Evolutionary conservation across 768 basidiomycete genomes (phyloP), one percentile per base, ranked within the genome.

Genomic region (Collybiopsis confluens): DNA sequence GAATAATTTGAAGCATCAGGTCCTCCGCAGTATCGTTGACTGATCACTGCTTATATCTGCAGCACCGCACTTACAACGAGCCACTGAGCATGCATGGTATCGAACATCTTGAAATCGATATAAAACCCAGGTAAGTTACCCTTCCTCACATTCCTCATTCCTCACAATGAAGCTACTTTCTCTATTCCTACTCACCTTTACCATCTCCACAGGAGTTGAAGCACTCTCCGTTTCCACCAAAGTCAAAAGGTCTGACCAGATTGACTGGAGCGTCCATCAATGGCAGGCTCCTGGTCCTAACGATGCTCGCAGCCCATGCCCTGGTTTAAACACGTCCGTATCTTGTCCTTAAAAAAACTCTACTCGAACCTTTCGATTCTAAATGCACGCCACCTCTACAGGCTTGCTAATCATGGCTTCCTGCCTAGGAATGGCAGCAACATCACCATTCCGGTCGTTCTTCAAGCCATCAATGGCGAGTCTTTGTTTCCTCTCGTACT

Each of bases 321-420:
- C 53, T n/a, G 43, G 53, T 11, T 27, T 54, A 21, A 54, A 54
- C 33, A 48, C 53, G 38, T 53, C 20, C 9, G 52, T 18, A 27
- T 15, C n/a, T n/a, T n/a, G 6, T 15, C 35, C 26, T 5, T 27
- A 11, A 5, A 13, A 5, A 9, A n/a, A 27, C 8, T 30, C n/a
- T 8, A n/a, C 9, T 16, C n/a, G 9, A 47, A 15, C 23, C 10
- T n/a, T 5, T 5, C 11, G n/a, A 15, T 16, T 21, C 7, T 13
- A 9, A n/a, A n/a, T n/a, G n/a, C n/a, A n/a, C n/a, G n/a, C n/a
- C n/a, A n/a, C n/a, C 30, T 38, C 28, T 20, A 26, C 33, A 52
- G 50, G 35, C 33, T 52, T 5, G 55, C 55, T 16, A 56, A 56
- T 23, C n/a, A n/a, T n/a, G n/a, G n/a, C n/a, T n/a, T n/a, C n/a